Conservation (phyloP, 1,139 yeast genomes). For the Sugiyamaella neomexicana region DNA sequence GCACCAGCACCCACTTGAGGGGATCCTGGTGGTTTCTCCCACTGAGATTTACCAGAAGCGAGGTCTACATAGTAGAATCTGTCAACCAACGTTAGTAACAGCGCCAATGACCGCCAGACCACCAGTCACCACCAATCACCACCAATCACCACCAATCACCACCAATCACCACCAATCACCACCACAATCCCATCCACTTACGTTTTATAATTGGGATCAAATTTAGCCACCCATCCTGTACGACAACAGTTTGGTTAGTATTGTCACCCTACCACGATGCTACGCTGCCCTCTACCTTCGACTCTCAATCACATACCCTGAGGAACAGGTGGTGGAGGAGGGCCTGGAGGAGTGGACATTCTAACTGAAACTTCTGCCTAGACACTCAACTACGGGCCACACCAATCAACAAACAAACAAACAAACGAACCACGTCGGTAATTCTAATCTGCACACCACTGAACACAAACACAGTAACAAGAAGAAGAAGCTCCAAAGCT, state of each 20-base stretch:
- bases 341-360: constrained; percentile 25
- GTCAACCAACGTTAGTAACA: neutral
- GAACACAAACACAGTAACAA: too few species aligned
- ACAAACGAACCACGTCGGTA: neutral
- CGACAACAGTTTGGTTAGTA: constrained; percentile 2
- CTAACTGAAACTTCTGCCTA: neutral
- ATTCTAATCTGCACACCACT: too few species aligned
- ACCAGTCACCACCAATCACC: too few species aligned
- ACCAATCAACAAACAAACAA: neutral
- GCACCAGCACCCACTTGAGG: constrained; percentile 39
- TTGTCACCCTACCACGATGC: too few species aligned
- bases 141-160: too few species aligned
- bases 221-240: constrained; percentile 82
- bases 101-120: too few species aligned
- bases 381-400: neutral
- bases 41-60: constrained; percentile 74
- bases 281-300: constrained; percentile 6
- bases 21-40: constrained; percentile 77
- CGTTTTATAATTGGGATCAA: constrained; percentile 75
- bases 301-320: constrained; percentile 29
- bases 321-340: constrained; percentile 39
- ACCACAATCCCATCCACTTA: constrained; percentile 21
- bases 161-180: too few species aligned
- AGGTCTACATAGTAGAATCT: constrained; percentile 61
- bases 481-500: too few species aligned